Base-by-base conservation (phyloP, 345 rosid species). In the Gossypioides kirkii region DNA sequence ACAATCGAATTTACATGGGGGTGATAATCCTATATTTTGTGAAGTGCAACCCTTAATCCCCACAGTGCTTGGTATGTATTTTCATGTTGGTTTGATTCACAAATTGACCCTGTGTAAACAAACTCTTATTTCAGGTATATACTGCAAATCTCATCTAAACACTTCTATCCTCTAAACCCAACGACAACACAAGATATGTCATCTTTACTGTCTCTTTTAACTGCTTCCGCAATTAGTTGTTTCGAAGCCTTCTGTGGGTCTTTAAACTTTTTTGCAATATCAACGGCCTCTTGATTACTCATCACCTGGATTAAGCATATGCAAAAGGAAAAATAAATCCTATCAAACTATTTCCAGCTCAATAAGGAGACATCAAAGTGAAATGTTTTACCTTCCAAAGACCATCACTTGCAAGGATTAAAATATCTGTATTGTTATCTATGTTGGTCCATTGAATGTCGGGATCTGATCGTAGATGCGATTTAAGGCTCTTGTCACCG, bases 201-300 rank as follows among this genome's bases (percentile, higher is more conserved):
- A 53, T 90, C 96, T 84, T 84, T 90, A 55, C 91, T 90, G 3
- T 84, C 93, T 84, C 87, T 81, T 81, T 80, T 81, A 55, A 90
- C 43, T 10, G 96, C 93, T 79, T 90, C 96, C 0, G 87, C 63
- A 8, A 88, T 88, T 76, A 90, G 71, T 75, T 87, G 90, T 83
- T 88, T 90, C 1, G 96, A 91, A 65, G 96, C 96, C 82, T 87
- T 88, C 83, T 77, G 49, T 12, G 96, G 96, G 79, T 90, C 90
- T 81, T 80, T 88, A 54, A 82, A 62, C 82, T 79, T 86, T 79
- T 84, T 90, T 8, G 89, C 96, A 10, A 90, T 81, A 68, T 90
- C 91, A 53, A 90, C 77, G 10, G 93, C 96, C 80, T 88, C 96
- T 83, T 90, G 93, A 82, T 90, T 90, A 26, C 84, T 76, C 90